phyloP scores from a whole-genome alignment of 129 eudicot genomes.

The Saposhnikovia divaricata region DNA sequence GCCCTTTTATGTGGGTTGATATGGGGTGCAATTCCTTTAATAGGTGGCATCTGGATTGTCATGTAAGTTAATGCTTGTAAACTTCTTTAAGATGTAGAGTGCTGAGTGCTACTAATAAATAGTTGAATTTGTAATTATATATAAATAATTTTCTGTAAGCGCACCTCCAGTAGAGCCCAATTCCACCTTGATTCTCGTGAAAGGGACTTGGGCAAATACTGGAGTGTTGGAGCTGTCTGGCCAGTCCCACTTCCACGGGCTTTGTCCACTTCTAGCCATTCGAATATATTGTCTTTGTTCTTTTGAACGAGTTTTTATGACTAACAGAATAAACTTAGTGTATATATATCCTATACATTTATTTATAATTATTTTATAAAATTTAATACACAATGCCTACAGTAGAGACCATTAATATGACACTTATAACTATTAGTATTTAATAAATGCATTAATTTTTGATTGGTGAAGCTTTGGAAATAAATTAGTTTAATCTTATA shows the following conservation, averaged over 20 bases:
- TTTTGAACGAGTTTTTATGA: no score
- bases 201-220: neutral
- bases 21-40: constrained; percentile 93
- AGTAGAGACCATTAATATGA: no score
- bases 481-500: no score
- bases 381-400: no score
- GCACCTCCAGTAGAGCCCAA: neutral
- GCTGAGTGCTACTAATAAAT: neutral
- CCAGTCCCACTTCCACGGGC: neutral
- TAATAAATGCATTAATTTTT: no score
- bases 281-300: no score
- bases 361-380: no score
- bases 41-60: constrained; percentile 90
- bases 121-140: neutral
- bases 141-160: neutral
- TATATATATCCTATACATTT: no score
- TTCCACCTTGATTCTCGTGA: neutral
- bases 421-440: no score
- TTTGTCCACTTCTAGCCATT: neutral
- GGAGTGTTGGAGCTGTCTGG: neutral
- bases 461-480: no score
- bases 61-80: constrained; percentile 46
- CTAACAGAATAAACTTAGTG: no score
- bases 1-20: constrained; percentile 75
- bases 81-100: neutral